phyloP scores from a whole-genome alignment of 768 basidiomycete genomes.

The Rhodotorula sphaerocarpa region DNA sequence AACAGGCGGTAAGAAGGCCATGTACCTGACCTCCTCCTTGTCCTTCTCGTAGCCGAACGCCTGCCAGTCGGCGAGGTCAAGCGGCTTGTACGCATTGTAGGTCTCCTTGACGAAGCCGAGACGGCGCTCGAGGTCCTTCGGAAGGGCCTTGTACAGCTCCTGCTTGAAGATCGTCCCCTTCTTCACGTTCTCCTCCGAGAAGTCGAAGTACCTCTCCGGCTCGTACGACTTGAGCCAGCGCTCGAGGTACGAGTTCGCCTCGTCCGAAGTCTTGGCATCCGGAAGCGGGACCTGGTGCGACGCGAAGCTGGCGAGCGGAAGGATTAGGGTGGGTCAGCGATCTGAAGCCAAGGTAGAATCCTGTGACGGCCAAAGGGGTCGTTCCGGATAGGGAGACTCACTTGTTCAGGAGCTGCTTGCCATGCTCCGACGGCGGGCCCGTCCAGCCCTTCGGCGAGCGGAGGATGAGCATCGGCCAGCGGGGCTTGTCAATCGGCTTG shows the following conservation, averaged over 20 bases:
- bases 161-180: constrained; percentile 14
- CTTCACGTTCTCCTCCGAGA: constrained; percentile 12
- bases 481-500: constrained; percentile 72
- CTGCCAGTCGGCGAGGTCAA: constrained; percentile 62
- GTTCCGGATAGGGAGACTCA: too few species aligned
- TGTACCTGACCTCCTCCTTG: constrained; percentile 48
- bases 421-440: constrained; percentile 26
- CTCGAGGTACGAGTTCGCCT: constrained; percentile 59
- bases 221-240: constrained; percentile 67
- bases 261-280: constrained; percentile 55
- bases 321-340: too few species aligned
- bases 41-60: constrained; percentile 52
- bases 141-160: constrained; percentile 24
- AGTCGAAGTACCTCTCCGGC: constrained; percentile 59
- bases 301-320: constrained; percentile 63
- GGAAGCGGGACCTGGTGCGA: constrained; percentile 86
- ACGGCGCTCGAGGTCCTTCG: constrained; percentile 28
- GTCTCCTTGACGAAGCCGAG: constrained; percentile 40
- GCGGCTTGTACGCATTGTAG: constrained; percentile 56
- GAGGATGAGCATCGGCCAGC: constrained; percentile 79
- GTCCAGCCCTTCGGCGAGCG: constrained; percentile 65
- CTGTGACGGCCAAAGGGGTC: too few species aligned
- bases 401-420: constrained; percentile 35
- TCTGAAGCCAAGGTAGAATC: too few species aligned
- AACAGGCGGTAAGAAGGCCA: background rate